Evolutionary conservation across 495 filamentous ascomycete species (phyloP).

Genomic region (Aspergillus haitiensis): DNA sequence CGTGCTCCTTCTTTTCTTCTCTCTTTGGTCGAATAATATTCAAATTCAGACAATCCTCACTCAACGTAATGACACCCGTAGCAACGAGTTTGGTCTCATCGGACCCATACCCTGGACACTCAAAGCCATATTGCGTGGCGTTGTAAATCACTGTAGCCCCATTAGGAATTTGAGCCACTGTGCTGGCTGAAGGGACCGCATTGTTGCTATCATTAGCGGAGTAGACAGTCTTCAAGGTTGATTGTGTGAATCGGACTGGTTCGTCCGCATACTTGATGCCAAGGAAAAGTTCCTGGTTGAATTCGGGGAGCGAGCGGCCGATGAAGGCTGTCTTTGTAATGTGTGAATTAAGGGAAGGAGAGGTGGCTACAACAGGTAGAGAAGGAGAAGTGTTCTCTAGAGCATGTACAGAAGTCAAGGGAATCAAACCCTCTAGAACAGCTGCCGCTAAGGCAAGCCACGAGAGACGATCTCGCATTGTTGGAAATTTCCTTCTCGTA

Average conservation of each 20-base stretch:
- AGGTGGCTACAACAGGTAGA: constrained; percentile 15
- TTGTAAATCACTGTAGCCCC: constrained; percentile 29
- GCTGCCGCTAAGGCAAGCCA: constrained; percentile 4
- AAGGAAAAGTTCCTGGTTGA: constrained; percentile 36
- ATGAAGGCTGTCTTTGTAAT: constrained; percentile 25
- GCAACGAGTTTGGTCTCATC: constrained; percentile 30
- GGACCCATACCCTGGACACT: constrained; percentile 41
- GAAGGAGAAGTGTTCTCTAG: not conserved
- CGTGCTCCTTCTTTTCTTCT: constrained; percentile 29
- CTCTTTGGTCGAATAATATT: constrained; percentile 61
- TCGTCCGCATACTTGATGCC: constrained; percentile 40
- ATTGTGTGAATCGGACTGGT: constrained; percentile 33
- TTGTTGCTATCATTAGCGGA: constrained; percentile 27
- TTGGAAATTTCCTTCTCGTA: too few species aligned
- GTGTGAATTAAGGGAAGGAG: constrained; percentile 6
- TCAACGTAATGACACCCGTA: constrained; percentile 29
- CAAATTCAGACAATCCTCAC: constrained; percentile 65
- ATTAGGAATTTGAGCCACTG: not conserved
- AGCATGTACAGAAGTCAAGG: too few species aligned
- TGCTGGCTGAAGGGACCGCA: constrained; percentile 20
- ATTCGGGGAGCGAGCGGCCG: constrained; percentile 33
- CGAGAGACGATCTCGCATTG: not conserved
- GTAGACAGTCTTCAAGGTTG: constrained; percentile 30
- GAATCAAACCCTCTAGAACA: too few species aligned
- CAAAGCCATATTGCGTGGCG: constrained; percentile 38